phyloP scores from a whole-genome alignment of 2,329 filamentous ascomycete genomes.

The Exophiala sp. region DNA sequence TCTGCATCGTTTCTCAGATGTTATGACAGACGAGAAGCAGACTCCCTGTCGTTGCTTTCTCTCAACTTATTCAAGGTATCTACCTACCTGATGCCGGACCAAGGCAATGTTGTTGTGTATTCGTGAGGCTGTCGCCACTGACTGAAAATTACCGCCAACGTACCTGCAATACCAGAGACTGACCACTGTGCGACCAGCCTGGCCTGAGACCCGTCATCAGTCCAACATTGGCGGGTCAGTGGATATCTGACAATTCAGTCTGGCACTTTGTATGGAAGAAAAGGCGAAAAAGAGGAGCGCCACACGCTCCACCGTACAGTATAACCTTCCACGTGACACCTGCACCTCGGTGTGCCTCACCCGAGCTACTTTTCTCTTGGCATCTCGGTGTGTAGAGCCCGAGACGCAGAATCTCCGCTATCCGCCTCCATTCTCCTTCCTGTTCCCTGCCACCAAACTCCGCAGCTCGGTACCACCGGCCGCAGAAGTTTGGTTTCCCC shows the following conservation, averaged over 20 bases:
- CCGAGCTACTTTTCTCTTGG: not conserved
- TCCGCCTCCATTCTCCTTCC: not conserved
- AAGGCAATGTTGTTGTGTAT: no score
- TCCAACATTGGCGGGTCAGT: not conserved
- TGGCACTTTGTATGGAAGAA: not conserved
- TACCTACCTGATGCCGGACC: no score
- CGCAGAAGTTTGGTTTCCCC: not conserved
- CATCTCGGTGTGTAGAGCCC: not conserved
- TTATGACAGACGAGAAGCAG: no score
- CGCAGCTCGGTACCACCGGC: constrained; percentile 1
- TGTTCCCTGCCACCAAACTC: not conserved
- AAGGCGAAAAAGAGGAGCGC: not conserved
- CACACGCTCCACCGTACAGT: not conserved
- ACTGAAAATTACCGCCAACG: not conserved
- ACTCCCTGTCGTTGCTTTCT: no score
- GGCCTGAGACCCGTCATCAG: constrained; percentile 2
- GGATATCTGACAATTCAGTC: not conserved
- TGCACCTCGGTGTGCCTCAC: not conserved
- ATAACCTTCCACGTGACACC: not conserved
- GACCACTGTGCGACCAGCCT: not conserved
- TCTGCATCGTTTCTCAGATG: no score
- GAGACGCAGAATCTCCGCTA: not conserved
- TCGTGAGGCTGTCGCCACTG: not conserved
- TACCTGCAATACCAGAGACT: not conserved
- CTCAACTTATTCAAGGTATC: no score